phyloP scores from a whole-genome alignment of 352 stramenopile species.

The Pythium chondricola region DNA sequence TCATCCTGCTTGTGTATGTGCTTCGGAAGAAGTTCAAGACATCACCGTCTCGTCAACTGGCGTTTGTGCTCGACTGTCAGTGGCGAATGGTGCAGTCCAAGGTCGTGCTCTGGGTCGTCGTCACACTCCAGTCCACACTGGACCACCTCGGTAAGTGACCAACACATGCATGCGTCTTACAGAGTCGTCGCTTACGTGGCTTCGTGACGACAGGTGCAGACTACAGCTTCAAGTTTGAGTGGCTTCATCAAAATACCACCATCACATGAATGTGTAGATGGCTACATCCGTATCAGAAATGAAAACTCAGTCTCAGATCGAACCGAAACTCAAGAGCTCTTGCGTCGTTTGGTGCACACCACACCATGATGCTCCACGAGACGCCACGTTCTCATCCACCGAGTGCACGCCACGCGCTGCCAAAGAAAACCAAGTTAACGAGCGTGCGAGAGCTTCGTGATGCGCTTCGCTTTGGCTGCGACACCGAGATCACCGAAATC shows the following conservation, averaged over 20 bases:
- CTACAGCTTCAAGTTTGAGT: conserved; percentile 16
- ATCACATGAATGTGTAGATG: too few species aligned
- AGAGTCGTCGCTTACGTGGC: too few species aligned
- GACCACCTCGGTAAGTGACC: conserved; percentile 22
- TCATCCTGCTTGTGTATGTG: conserved; percentile 11
- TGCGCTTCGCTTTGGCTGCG: neutral
- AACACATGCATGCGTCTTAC: too few species aligned
- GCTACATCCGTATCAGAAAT: too few species aligned
- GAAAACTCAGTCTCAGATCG: neutral
- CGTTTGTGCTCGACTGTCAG: conserved; percentile 34
- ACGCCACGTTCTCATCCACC: conserved; percentile 3
- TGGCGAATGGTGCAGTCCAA: conserved; percentile 33
- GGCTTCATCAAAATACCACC: conserved; percentile 4
- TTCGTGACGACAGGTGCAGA: conserved; percentile 2
- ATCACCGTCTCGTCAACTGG: conserved; percentile 24
- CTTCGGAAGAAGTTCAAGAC: conserved; percentile 9
- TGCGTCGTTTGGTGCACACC: too few species aligned
- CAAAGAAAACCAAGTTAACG: conserved; percentile 5
- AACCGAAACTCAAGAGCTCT: too few species aligned
- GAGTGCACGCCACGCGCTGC: conserved; percentile 4
- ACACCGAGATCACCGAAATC: conserved; percentile 14
- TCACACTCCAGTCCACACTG: conserved; percentile 26
- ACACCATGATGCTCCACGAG: neutral
- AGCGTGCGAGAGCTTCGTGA: conserved; percentile 6
- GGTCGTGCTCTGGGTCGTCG: conserved; percentile 28